Percentiles rank a stretch among this genome's conserved stretches.
phyloP scores from a whole-genome alignment of 345 rosid species.

The Capsella bursapastoris region DNA sequence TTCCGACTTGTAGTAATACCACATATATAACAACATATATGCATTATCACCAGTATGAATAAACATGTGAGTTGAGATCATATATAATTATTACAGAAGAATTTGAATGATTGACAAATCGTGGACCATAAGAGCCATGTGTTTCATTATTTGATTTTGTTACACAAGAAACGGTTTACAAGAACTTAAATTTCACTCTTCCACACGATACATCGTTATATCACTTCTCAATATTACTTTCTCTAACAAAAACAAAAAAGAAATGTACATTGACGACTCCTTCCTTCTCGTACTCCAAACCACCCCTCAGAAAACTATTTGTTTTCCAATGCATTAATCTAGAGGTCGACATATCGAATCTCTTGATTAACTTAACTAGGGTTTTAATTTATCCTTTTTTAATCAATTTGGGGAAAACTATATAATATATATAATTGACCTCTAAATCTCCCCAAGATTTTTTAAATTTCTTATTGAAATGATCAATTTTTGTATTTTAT shows the following conservation, averaged over 20 bases:
- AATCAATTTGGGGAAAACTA: slow-evolving; percentile 4
- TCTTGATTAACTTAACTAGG: background rate
- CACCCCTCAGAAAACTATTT: slow-evolving; percentile 32
- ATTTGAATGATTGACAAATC: too few species aligned
- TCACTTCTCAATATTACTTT: background rate
- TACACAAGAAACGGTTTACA: slow-evolving; percentile 1
- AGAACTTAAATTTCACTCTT: background rate
- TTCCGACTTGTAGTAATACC: too few species aligned
- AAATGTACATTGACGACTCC: background rate
- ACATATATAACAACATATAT: too few species aligned
- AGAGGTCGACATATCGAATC: slow-evolving; percentile 3
- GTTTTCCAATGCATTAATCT: slow-evolving; percentile 29
- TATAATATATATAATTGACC: background rate
- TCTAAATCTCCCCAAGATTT: background rate
- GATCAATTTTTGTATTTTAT: background rate
- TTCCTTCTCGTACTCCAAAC: slow-evolving; percentile 6
- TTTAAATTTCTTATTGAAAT: background rate
- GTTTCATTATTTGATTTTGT: background rate
- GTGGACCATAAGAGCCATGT: background rate
- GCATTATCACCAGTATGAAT: too few species aligned
- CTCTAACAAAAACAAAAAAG: slow-evolving; percentile 17
- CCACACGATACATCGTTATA: slow-evolving; percentile 5
- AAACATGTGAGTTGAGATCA: too few species aligned
- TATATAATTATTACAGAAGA: too few species aligned
- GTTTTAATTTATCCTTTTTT: background rate